phyloP scores from a whole-genome alignment of 305 asterid species.

The Vinca major region DNA sequence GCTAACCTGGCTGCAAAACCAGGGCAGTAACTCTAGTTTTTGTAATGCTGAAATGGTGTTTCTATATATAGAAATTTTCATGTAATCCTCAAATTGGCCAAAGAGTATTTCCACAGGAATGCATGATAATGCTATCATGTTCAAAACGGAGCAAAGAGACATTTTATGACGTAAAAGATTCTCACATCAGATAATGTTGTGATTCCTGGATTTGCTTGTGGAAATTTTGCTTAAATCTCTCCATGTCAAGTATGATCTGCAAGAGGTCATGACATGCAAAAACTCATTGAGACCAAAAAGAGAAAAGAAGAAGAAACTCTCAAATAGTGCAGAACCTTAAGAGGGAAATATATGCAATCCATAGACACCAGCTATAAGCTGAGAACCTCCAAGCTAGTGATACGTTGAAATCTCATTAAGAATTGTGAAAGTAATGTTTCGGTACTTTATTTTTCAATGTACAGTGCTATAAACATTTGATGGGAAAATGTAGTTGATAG shows the following conservation, averaged over 20 bases:
- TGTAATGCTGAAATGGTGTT: not conserved
- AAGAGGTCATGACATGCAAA: constrained; percentile 2
- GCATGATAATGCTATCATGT: not conserved
- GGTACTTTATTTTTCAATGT: not conserved
- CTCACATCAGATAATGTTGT: constrained; percentile 63
- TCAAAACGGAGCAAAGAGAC: not conserved
- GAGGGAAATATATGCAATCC: not conserved
- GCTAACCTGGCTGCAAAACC: not conserved
- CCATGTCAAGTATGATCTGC: constrained; percentile 97
- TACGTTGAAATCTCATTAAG: not conserved
- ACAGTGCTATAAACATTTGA: not conserved
- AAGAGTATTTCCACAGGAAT: not conserved
- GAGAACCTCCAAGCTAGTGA: not conserved
- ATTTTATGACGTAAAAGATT: constrained; percentile 18
- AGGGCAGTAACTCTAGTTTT: not conserved
- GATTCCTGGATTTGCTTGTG: constrained; percentile 53
- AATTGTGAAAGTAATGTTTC: not conserved
- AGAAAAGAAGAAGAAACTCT: not conserved
- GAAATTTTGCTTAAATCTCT: constrained; percentile 77
- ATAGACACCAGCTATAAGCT: no score
- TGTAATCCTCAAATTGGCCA: not conserved
- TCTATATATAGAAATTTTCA: not conserved
- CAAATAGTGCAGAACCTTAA: not conserved
- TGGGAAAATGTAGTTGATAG: not conserved
- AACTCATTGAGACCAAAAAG: not conserved